Evolutionary conservation across 305 asterid species (phyloP).

Genomic region (Caryopteris hybrid): DNA sequence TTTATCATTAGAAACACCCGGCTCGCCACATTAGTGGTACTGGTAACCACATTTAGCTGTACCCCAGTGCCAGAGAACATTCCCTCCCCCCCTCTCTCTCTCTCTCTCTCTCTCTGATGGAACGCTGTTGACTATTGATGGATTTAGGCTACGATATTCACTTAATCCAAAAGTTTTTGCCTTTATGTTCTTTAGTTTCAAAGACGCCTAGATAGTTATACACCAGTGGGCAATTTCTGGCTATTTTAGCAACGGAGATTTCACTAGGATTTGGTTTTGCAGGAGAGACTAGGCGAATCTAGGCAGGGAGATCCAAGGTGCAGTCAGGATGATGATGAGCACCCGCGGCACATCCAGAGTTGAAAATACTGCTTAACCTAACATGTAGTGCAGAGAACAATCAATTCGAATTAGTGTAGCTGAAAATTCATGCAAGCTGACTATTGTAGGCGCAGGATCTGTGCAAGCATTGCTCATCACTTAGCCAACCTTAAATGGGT

Average conservation of each 20-base stretch:
- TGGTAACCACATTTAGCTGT: too few species aligned
- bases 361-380: constrained; percentile 36
- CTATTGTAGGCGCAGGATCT: constrained; percentile 24
- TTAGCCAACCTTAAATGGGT: constrained; percentile 30
- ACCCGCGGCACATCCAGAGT: constrained; percentile 14
- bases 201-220: not conserved
- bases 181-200: not conserved
- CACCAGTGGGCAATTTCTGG: not conserved
- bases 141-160: too few species aligned
- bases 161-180: not conserved
- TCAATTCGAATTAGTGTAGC: constrained; percentile 26
- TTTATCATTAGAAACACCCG: too few species aligned
- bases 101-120: too few species aligned
- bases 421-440: constrained; percentile 23
- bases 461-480: constrained; percentile 25
- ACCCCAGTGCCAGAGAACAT: too few species aligned
- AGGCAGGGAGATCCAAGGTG: constrained; percentile 43
- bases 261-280: constrained; percentile 15
- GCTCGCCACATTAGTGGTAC: too few species aligned
- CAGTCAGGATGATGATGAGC: constrained; percentile 26
- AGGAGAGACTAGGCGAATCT: constrained; percentile 65
- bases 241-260: not conserved
- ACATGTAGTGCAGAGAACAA: constrained; percentile 31
- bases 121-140: too few species aligned
- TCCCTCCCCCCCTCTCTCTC: too few species aligned